These are phyloP conservation scores for Pseudogymnoascus verrucosus DNA, from an alignment of 2,329 filamentous ascomycete genomes.

Conservation along the genomic window DNA sequence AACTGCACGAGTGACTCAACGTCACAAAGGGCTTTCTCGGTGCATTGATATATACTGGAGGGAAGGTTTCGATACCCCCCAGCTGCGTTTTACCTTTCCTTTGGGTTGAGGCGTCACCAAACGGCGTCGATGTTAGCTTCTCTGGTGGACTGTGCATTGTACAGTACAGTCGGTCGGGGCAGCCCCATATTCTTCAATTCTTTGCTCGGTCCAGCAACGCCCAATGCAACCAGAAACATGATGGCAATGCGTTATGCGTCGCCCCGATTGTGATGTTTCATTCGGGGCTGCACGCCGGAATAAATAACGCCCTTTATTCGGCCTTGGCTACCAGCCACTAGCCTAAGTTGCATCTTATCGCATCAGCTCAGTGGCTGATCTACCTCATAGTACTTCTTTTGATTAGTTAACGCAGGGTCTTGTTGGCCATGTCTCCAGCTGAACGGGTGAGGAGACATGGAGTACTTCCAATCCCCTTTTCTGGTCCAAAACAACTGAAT, in stretches of 20 bases:
- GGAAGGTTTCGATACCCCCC: not conserved
- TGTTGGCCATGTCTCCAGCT: not conserved
- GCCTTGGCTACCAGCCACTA: not conserved
- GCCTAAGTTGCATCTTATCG: constrained; percentile 3
- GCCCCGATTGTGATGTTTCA: not conserved
- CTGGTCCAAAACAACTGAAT: not conserved
- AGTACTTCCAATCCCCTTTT: not conserved
- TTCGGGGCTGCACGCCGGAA: not conserved
- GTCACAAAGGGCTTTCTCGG: not conserved
- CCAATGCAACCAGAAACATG: not conserved
- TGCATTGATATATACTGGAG: not conserved
- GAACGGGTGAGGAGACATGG: not conserved
- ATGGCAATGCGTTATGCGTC: not conserved
- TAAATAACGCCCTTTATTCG: not conserved
- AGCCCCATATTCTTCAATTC: not conserved
- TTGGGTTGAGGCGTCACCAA: not conserved
- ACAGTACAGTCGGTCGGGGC: not conserved
- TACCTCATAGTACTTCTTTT: not conserved
- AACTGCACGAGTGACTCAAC: not conserved
- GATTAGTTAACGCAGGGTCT: not conserved
- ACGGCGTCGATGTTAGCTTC: not conserved
- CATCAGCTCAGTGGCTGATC: not conserved
- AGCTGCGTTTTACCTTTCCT: not conserved
- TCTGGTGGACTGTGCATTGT: not conserved
- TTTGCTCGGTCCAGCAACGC: not conserved